Conservation (phyloP, 352 stramenopile species). For the Hyaloperonospora brassicae region DNA sequence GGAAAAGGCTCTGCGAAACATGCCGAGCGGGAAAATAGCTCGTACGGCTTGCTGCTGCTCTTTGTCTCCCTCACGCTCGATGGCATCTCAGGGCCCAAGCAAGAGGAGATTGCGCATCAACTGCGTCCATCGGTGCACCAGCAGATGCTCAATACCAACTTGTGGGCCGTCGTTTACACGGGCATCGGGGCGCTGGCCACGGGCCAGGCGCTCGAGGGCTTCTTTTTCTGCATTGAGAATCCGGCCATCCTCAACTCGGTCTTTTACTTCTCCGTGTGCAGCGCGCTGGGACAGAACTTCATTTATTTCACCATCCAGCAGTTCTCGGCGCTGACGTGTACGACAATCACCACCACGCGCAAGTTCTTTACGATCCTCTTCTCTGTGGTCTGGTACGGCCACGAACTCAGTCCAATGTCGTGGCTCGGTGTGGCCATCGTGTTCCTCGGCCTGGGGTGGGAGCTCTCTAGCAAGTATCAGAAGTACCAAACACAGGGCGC, state of each 20-base stretch:
- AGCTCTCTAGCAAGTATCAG: conserved; percentile 80
- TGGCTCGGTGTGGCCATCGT: conserved; percentile 89
- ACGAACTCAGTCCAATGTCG: conserved; percentile 87
- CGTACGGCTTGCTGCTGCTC: conserved; percentile 82
- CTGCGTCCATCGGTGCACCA: conserved; percentile 79
- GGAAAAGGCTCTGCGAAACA: conserved; percentile 73
- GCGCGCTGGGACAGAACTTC: conserved; percentile 96
- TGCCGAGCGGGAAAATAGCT: conserved; percentile 79
- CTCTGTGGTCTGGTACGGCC: conserved; percentile 94
- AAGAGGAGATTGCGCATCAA: conserved; percentile 85
- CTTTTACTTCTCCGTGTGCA: conserved; percentile 93
- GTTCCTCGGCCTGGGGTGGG: conserved; percentile 84
- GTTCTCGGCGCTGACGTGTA: conserved; percentile 97
- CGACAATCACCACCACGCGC: conserved; percentile 98
- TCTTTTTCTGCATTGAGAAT: conserved; percentile 79
- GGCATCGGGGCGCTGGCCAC: conserved; percentile 63
- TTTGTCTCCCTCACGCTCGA: conserved; percentile 92
- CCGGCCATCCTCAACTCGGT: conserved; percentile 77
- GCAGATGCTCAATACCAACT: conserved; percentile 88
- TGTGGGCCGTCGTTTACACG: conserved; percentile 85
- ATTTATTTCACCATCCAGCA: conserved; percentile 99
- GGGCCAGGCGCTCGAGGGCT: conserved; percentile 59
- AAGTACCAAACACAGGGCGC: conserved; percentile 65
- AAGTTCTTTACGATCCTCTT: conserved; percentile 99
- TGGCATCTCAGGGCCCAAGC: conserved; percentile 93